Base-by-base conservation (phyloP, 352 stramenopile species). In the Globisporangium cederbergense region DNA sequence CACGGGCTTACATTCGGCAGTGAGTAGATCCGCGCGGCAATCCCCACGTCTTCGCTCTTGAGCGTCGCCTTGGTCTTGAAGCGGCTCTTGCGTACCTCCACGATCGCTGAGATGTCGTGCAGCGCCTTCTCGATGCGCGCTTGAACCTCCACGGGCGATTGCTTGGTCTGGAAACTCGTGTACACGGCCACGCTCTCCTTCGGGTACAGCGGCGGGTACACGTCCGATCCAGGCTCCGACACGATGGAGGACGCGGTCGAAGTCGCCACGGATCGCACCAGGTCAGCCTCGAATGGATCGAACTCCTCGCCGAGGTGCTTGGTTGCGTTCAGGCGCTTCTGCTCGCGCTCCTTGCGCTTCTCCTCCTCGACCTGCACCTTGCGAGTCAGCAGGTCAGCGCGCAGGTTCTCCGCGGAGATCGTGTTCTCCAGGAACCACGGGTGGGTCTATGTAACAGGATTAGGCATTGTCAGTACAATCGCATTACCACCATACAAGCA, bases 21-120 rank as follows among this genome's bases (percentile, higher is more conserved):
- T 58, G 79, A 72, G 71, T 86, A 91, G 64, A 91, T 88, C 47
- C 81, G 79, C 58, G 80, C 75, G 28, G 76, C 70, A 38, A 89
- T 78, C 28, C 71, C 73, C 45, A 92, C 76, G 40, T 81, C 76
- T 52, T 86, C 76, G n/a, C 64, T 64, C 66, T 77, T 67, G 72
- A 90, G 78, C 56, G 65, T 74, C n/a, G 66, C 81, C 72, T 90
- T 90, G 52, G 74, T 90, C 77, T 92, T 90, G 57, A 92, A 92
- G 5, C 79, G 73, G 43, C 81, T 75, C 60, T 87, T 86, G 68
- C 83, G 81, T 40, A 64, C 66, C 34, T 88, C 69, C 47, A 86
- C 76, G 11, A 72, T 65, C 34, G 79, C 81, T 32, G 74, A 76
- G 18, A 79, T 34, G 34, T 88, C 76, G n/a, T 62, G 66, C 18